phyloP scores from a whole-genome alignment of 305 asterid genomes.

The Fraxinus xanthoxyloides region DNA sequence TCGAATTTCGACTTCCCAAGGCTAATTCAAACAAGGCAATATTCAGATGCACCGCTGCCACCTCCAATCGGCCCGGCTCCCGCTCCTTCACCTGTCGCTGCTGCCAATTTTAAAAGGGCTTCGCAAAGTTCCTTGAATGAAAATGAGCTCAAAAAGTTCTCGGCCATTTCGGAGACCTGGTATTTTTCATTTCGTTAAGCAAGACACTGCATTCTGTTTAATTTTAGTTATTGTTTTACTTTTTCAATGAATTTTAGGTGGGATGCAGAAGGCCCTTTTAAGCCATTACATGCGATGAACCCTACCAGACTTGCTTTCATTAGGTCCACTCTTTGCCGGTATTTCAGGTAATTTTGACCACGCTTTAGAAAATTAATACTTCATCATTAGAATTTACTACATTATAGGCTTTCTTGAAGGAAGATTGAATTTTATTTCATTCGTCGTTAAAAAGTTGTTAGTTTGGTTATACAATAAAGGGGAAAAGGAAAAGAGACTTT shows the following conservation, averaged over 20 bases:
- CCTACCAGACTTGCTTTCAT: constrained; percentile 94
- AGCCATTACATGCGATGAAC: constrained; percentile 85
- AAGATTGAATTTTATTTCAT: background rate
- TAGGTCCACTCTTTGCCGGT: constrained; percentile 89
- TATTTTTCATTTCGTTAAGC: constrained; percentile 16
- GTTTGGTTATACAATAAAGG: background rate
- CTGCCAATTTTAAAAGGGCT: constrained; percentile 14
- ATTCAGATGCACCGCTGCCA: constrained; percentile 44
- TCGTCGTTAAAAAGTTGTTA: background rate
- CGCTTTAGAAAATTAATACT: constrained; percentile 1
- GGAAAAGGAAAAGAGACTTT: background rate
- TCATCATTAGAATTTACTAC: background rate
- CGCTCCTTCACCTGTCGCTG: constrained; percentile 15
- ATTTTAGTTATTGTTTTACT: constrained; percentile 26
- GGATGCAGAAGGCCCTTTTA: constrained; percentile 96
- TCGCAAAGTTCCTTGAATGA: constrained; percentile 67
- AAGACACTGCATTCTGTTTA: background rate
- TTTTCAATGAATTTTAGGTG: constrained; percentile 51
- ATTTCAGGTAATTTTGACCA: constrained; percentile 65
- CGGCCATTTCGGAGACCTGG: constrained; percentile 77
- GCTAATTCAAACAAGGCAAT: constrained; percentile 31
- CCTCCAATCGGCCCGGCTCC: background rate
- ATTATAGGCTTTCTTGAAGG: background rate
- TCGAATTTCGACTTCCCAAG: constrained; percentile 4
- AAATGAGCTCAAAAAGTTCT: constrained; percentile 64